Evolutionary conservation across 2,329 filamentous ascomycete species (phyloP).

Genomic region (Beauveria caledonica): DNA sequence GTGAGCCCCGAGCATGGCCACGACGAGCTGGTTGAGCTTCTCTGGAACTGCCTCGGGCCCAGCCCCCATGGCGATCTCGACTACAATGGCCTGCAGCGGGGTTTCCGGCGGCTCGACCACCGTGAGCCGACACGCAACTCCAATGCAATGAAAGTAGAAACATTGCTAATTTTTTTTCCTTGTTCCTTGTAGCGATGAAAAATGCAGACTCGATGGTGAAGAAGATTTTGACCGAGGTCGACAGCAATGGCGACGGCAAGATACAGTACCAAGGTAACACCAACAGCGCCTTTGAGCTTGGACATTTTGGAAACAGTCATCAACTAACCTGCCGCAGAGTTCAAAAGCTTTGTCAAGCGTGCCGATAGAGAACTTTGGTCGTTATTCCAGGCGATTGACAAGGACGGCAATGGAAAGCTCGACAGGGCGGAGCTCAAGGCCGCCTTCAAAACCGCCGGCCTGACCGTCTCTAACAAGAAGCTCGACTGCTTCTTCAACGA

Average conservation of each 20-base stretch:
- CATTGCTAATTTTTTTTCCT: conserved; percentile 16
- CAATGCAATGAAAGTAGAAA: not conserved
- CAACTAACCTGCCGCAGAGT: conserved; percentile 51
- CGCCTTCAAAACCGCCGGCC: conserved; percentile 70
- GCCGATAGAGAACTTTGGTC: conserved; percentile 76
- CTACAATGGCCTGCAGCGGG: conserved; percentile 73
- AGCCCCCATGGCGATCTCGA: conserved; percentile 72
- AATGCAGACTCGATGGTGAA: conserved; percentile 82
- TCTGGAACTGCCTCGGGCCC: conserved; percentile 79
- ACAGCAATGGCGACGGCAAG: conserved; percentile 77
- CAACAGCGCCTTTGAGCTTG: not conserved
- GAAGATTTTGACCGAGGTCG: conserved; percentile 73
- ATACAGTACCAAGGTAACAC: conserved; percentile 80
- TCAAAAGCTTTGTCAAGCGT: conserved; percentile 76
- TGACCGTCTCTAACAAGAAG: conserved; percentile 68
- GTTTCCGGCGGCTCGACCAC: conserved; percentile 82
- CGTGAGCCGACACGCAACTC: conserved; percentile 46
- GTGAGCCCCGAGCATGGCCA: conserved; percentile 69
- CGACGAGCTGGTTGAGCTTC: conserved; percentile 70
- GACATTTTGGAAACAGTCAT: not conserved
- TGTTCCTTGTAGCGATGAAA: conserved; percentile 53
- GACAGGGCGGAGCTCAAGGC: conserved; percentile 75
- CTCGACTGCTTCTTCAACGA: conserved; percentile 81
- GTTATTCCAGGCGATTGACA: conserved; percentile 82
- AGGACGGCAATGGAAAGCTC: conserved; percentile 74